Evolutionary conservation across 2,329 filamentous ascomycete genomes (phyloP).

Genomic region (Fusarium sublunatum): DNA sequence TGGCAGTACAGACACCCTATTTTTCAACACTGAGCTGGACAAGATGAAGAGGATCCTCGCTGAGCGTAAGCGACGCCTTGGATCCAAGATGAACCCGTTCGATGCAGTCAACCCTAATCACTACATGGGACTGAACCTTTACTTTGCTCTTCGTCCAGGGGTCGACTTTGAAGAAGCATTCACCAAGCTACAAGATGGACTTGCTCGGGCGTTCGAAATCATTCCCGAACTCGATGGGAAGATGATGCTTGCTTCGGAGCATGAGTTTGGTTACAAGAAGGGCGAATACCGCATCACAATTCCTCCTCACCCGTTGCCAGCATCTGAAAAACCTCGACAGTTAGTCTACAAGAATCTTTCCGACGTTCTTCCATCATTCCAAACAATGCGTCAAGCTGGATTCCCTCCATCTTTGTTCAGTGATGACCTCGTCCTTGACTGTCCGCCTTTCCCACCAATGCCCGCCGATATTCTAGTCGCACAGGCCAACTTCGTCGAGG

Average conservation of each 20-base stretch:
- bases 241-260: constrained; percentile 47
- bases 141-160: constrained; percentile 48
- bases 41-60: constrained; percentile 43
- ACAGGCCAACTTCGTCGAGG: constrained; percentile 49
- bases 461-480: constrained; percentile 47
- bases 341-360: constrained; percentile 47
- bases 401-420: constrained; percentile 47
- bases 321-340: constrained; percentile 8
- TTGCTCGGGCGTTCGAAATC: constrained; percentile 50
- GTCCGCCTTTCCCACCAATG: constrained; percentile 40
- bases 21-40: constrained; percentile 49
- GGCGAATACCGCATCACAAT: constrained; percentile 41
- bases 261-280: constrained; percentile 43
- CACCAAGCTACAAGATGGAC: constrained; percentile 48
- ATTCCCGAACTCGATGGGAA: constrained; percentile 53
- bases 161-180: constrained; percentile 48
- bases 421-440: constrained; percentile 43
- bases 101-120: constrained; percentile 50
- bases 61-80: constrained; percentile 44
- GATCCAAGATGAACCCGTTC: constrained; percentile 47
- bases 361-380: constrained; percentile 42
- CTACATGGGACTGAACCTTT: constrained; percentile 50
- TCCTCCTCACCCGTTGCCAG: constrained; percentile 24
- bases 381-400: constrained; percentile 36
- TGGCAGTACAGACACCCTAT: background rate